These are phyloP conservation scores for Mucor mucedo DNA, from an alignment of 371 early-diverging fungal genomes.

Conservation along the genomic window DNA sequence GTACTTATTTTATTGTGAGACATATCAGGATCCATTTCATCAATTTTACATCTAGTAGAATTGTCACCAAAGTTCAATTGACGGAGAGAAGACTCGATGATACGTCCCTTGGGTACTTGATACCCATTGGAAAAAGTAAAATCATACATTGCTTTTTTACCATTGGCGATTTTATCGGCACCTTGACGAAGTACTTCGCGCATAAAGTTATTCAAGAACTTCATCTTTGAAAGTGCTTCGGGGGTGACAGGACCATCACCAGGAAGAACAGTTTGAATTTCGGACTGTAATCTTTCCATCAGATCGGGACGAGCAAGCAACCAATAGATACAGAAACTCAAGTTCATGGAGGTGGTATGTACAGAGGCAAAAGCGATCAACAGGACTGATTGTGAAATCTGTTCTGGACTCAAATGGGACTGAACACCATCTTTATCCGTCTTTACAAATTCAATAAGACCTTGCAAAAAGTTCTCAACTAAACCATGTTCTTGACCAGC, in stretches of 20 bases:
- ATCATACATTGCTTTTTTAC: constrained; percentile 32
- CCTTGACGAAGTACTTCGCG: constrained; percentile 43
- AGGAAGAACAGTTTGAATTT: too few relatives aligned
- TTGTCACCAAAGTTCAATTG: constrained; percentile 38
- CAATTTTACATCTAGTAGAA: constrained; percentile 10
- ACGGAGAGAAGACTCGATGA: constrained; percentile 30
- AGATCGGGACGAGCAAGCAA: too few relatives aligned
- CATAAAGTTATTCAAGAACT: constrained; percentile 37
- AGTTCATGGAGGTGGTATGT: too few relatives aligned
- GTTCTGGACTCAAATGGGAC: too few relatives aligned
- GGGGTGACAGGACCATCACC: constrained; percentile 20
- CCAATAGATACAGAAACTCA: too few relatives aligned
- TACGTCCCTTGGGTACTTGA: constrained; percentile 39
- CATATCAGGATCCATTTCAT: constrained; percentile 35
- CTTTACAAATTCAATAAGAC: too few relatives aligned
- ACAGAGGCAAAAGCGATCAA: too few relatives aligned
- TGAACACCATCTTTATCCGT: too few relatives aligned
- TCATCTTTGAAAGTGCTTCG: constrained; percentile 36
- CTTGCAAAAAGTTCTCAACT: too few relatives aligned
- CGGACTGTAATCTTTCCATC: too few relatives aligned
- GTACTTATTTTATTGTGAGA: constrained; percentile 26
- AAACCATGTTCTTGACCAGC: too few relatives aligned
- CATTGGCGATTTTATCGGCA: constrained; percentile 35
- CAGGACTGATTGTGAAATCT: too few relatives aligned
- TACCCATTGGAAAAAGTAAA: constrained; percentile 47